Evolutionary conservation across 257 asterid genomes (phyloP).

Genomic region (Cinchona pubescens): DNA sequence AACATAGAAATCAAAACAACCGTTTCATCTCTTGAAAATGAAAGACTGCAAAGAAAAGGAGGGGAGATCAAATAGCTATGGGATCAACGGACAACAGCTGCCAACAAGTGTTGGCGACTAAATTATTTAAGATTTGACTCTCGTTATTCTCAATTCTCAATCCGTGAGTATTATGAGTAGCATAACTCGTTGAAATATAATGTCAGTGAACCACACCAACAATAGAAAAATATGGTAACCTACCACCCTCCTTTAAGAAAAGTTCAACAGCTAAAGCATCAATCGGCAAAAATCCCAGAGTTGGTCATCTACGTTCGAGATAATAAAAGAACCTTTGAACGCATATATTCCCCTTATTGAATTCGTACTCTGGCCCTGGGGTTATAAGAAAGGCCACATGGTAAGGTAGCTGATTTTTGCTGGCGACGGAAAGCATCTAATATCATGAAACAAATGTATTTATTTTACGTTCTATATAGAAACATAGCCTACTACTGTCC

Average conservation of each 20-base stretch:
- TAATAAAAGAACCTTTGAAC: neutral
- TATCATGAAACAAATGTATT: neutral
- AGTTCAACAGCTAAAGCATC: too few relatives aligned
- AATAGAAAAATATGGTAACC: too few relatives aligned
- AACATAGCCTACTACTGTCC: neutral
- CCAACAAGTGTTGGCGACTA: too few relatives aligned
- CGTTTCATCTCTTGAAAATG: neutral
- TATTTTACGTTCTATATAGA: neutral
- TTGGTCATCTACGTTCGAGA: neutral
- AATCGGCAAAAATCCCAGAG: neutral
- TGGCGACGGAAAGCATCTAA: neutral
- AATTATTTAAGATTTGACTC: too few relatives aligned
- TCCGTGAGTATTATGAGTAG: too few relatives aligned
- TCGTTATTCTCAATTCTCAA: too few relatives aligned
- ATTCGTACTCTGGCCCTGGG: neutral
- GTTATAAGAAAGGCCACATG: neutral
- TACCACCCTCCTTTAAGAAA: too few relatives aligned
- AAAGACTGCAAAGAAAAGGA: neutral
- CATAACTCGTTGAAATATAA: too few relatives aligned
- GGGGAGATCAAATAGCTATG: neutral
- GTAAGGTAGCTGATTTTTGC: constrained; percentile 3
- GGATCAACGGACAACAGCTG: neutral
- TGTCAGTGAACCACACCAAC: too few relatives aligned
- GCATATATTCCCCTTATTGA: neutral
- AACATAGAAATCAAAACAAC: neutral